phyloP scores from a whole-genome alignment of 352 stramenopile species.

The Globisporangium paroecandrum region DNA sequence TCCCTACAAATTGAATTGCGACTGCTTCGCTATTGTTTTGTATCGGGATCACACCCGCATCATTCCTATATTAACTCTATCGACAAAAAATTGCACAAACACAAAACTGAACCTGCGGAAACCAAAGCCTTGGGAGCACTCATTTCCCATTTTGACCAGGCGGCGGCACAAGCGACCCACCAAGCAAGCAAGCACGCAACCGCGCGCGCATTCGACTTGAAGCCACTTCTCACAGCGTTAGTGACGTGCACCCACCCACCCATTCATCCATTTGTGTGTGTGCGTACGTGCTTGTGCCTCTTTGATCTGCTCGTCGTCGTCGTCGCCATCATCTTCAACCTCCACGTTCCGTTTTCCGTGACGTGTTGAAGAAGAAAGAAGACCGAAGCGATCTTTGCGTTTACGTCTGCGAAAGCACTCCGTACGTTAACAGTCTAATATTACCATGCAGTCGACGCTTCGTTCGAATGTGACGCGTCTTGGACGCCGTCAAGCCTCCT shows the following conservation, averaged over 20 bases:
- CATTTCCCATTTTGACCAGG: conserved; percentile 13
- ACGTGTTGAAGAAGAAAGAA: conserved; percentile 1
- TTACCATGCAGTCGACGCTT: conserved; percentile 17
- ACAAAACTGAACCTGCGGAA: conserved; percentile 4
- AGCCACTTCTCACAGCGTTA: not conserved
- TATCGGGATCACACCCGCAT: no score
- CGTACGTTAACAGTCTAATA: not conserved
- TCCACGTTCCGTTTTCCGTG: not conserved
- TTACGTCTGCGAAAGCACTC: not conserved
- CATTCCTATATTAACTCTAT: no score
- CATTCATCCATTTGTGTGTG: not conserved
- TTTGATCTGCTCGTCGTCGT: not conserved
- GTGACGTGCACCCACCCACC: not conserved
- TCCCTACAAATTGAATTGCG: no score
- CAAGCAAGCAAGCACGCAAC: not conserved
- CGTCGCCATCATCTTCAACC: not conserved
- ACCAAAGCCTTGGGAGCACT: not conserved
- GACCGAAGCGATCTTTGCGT: not conserved
- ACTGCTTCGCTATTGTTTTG: no score
- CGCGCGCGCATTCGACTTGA: not conserved
- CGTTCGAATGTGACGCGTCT: conserved; percentile 4
- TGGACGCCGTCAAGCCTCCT: conserved; percentile 1
- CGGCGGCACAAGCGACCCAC: conserved; percentile 6
- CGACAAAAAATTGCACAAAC: not conserved
- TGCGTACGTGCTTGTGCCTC: not conserved